Evolutionary conservation across 2,329 filamentous ascomycete genomes (phyloP).

Genomic region (Ophiocordyceps camponoti-leonardi): DNA sequence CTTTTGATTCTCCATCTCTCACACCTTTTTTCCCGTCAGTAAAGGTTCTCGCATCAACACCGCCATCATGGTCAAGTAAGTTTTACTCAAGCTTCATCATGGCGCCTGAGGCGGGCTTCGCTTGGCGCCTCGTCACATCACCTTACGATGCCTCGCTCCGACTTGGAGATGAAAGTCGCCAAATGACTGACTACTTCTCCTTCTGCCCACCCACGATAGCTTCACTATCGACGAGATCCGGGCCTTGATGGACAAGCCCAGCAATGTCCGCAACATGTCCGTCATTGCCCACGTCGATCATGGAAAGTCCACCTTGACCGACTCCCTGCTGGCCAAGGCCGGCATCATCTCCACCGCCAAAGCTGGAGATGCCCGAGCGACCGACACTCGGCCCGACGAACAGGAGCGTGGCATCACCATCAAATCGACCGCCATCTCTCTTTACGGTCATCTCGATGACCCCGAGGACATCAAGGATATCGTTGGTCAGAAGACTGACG

Average conservation of each 20-base stretch:
- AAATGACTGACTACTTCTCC: slow-evolving; percentile 28
- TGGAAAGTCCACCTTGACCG: slow-evolving; percentile 99
- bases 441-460: slow-evolving; percentile 72
- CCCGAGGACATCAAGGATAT: slow-evolving; percentile 91
- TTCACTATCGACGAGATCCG: slow-evolving; percentile 96
- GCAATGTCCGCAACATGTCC: slow-evolving; percentile 86
- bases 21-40: slow-evolving; percentile 6
- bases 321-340: slow-evolving; percentile 96
- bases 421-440: slow-evolving; percentile 99
- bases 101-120: too few relatives aligned
- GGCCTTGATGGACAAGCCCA: slow-evolving; percentile 60
- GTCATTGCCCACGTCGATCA: slow-evolving; percentile 99
- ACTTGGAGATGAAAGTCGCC: slow-evolving; percentile 15
- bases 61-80: slow-evolving; percentile 99
- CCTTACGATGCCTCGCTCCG: slow-evolving; percentile 17
- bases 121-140: not conserved
- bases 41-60: slow-evolving; percentile 40
- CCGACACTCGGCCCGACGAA: slow-evolving; percentile 92
- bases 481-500: slow-evolving; percentile 68
- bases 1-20: too few relatives aligned
- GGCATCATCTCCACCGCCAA: slow-evolving; percentile 99
- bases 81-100: slow-evolving; percentile 15
- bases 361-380: slow-evolving; percentile 89
- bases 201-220: slow-evolving; percentile 33
- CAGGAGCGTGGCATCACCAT: slow-evolving; percentile 99